Evolutionary conservation across 495 filamentous ascomycete species (phyloP).

Genomic region (Penicillium ucsense): DNA sequence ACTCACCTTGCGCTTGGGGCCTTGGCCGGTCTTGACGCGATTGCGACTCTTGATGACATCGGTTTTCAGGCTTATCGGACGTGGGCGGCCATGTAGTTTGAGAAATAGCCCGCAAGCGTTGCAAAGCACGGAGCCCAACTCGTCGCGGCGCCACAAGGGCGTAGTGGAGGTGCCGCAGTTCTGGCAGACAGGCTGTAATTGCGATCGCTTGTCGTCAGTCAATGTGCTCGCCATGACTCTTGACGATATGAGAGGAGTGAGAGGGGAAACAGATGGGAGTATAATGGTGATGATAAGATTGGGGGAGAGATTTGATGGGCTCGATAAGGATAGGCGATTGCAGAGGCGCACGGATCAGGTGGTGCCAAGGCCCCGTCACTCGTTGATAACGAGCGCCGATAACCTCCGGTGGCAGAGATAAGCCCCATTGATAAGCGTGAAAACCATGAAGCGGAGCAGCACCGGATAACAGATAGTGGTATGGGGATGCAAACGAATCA

Average conservation of each 20-base stretch:
- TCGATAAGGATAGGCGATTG: conserved; percentile 33
- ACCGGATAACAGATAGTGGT: conserved; percentile 1
- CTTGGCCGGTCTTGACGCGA: conserved; percentile 85
- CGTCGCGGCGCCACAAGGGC: conserved; percentile 93
- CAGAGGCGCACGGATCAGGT: conserved; percentile 25
- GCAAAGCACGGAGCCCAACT: conserved; percentile 93
- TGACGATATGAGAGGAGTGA: neutral
- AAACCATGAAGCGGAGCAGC: conserved; percentile 5
- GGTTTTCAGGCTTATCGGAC: conserved; percentile 94
- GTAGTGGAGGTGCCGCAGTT: conserved; percentile 96
- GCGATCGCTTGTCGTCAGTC: conserved; percentile 46
- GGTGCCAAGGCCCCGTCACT: conserved; percentile 27
- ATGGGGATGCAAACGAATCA: neutral
- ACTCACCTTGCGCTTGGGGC: conserved; percentile 80
- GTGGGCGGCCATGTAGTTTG: conserved; percentile 87
- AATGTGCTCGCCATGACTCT: conserved; percentile 43
- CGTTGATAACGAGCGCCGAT: conserved; percentile 20
- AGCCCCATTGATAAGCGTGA: conserved; percentile 10
- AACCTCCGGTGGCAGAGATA: conserved; percentile 16
- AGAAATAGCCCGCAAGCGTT: conserved; percentile 97
- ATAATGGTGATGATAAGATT: conserved; percentile 40
- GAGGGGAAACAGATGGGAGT: conserved; percentile 11
- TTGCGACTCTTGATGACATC: conserved; percentile 99
- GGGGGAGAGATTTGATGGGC: conserved; percentile 37
- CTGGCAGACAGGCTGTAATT: conserved; percentile 87